These are phyloP conservation scores for Volutella citrinella DNA, from an alignment of 2,329 filamentous ascomycete species.

Conservation along the genomic window DNA sequence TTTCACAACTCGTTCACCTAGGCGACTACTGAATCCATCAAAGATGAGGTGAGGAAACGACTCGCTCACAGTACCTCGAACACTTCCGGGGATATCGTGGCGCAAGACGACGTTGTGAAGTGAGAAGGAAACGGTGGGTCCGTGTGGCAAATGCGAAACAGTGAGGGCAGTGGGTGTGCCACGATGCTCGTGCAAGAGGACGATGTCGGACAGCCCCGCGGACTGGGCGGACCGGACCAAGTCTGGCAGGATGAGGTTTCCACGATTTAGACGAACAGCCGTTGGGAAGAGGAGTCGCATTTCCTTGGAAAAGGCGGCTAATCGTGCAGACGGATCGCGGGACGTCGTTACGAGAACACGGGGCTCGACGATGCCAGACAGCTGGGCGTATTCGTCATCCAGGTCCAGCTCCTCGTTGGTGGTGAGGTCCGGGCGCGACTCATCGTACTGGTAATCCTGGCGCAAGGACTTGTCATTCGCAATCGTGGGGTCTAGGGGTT, in stretches of 20 bases:
- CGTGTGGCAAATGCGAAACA: conserved; percentile 82
- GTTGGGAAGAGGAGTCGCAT: conserved; percentile 81
- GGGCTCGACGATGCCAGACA: conserved; percentile 89
- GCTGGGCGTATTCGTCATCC: conserved; percentile 85
- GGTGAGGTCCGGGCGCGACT: conserved; percentile 67
- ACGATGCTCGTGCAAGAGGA: conserved; percentile 88
- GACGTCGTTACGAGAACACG: conserved; percentile 88
- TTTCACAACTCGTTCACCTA: conserved; percentile 82
- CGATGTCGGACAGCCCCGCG: conserved; percentile 77
- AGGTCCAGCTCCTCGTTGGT: conserved; percentile 69
- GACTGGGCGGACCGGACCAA: conserved; percentile 78
- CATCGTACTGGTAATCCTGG: conserved; percentile 91
- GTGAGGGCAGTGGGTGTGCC: conserved; percentile 89
- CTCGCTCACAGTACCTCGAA: conserved; percentile 85
- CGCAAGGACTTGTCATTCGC: conserved; percentile 82
- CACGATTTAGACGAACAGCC: conserved; percentile 83
- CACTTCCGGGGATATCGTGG: conserved; percentile 85
- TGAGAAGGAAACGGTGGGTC: conserved; percentile 76
- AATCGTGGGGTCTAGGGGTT: conserved; percentile 76
- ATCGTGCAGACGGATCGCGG: conserved; percentile 77
- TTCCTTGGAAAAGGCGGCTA: conserved; percentile 92
- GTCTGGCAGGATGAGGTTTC: conserved; percentile 83
- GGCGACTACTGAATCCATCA: conserved; percentile 79
- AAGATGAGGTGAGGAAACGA: conserved; percentile 94
- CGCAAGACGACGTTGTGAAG: conserved; percentile 90